Evolutionary conservation across 768 basidiomycete species (phyloP), one percentile per base, ranked within the genome.

Genomic region (Pisolithus sp.): DNA sequence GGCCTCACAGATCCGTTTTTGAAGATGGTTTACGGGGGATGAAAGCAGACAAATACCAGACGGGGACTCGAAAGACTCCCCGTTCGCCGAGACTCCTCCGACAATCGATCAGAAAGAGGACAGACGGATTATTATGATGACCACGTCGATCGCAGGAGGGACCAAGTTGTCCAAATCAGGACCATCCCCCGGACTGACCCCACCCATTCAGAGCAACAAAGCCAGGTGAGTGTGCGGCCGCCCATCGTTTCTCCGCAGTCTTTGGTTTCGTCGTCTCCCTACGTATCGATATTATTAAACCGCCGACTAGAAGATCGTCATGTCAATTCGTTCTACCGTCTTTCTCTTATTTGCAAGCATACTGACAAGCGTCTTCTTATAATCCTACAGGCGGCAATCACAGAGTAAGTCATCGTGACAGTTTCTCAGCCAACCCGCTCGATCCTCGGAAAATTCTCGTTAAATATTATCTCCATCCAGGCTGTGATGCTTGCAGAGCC

Each of bases 401-500:
- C 89, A 90, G 69, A 90, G 88, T 88, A 60, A 53, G 84, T 76
- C 26, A 26, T 26, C 55, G 52, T 49, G 47, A 15, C 34, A 34
- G 12, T 13, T 52, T 48, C 30, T 55, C 38, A 39, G 49, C 54
- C 54, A 53, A 31, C 49, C 51, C 38, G 55, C 48, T 58, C 59
- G 53, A 53, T 58, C 59, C 55, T 51, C 54, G 49, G 57, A 56
- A 49, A 20, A 56, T 59, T 68, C n/a, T 23, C 55, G 61, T 34
- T 34, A 15, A 34, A 34, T 34, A 61, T 44, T 10, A 54, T 56
- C 50, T 52, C 36, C 30, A 42, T 44, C 46, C 61, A 90, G 89
- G 89, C 64, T 91, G 88, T 68, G 89, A 90, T 71, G 88, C 88
- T 43, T 91, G 89, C 69, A 76, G 88, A 58, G 85, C 88, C 9